Conservation (phyloP, 2,329 filamentous ascomycete species). For the Alternaria gaisen region DNA sequence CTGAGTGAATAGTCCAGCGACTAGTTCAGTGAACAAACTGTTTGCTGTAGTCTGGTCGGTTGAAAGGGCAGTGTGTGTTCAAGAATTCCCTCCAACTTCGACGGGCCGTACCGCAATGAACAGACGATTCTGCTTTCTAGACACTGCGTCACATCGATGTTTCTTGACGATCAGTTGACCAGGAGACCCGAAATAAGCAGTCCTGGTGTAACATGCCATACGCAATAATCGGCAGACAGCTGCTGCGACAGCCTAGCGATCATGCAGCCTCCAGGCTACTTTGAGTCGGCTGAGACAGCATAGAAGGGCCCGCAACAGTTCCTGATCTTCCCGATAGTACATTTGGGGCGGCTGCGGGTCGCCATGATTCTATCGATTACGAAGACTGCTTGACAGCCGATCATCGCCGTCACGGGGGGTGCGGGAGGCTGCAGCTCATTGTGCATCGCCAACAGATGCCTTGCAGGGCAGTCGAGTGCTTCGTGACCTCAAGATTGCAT, state of each 20-base stretch:
- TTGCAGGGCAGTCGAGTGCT: conserved; percentile 42
- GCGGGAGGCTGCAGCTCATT: conserved; percentile 50
- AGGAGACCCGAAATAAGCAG: conserved; percentile 36
- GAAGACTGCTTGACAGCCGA: conserved; percentile 40
- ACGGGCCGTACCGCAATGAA: conserved; percentile 42
- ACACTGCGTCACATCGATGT: conserved; percentile 39
- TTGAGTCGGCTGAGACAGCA: conserved; percentile 45
- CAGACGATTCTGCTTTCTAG: conserved; percentile 32
- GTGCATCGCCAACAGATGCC: conserved; percentile 41
- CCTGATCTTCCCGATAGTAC: conserved; percentile 40
- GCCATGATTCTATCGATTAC: conserved; percentile 42
- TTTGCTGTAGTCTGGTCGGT: neutral
- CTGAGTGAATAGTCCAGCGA: conserved; percentile 3
- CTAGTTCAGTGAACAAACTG: neutral
- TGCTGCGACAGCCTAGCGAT: conserved; percentile 27
- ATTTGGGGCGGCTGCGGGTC: conserved; percentile 46
- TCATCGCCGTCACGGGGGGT: conserved; percentile 42
- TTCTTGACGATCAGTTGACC: conserved; percentile 30
- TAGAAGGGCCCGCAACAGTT: conserved; percentile 31
- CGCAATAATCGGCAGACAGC: conserved; percentile 29
- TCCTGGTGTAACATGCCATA: conserved; percentile 40
- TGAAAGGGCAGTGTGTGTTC: conserved; percentile 1
- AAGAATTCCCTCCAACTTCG: conserved; percentile 19
- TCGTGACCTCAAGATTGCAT: conserved; percentile 42
- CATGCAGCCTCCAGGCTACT: conserved; percentile 24